Percentiles rank a stretch among this genome's conserved stretches.
Conservation (phyloP, 768 basidiomycete genomes). For the Russula brevipes region DNA sequence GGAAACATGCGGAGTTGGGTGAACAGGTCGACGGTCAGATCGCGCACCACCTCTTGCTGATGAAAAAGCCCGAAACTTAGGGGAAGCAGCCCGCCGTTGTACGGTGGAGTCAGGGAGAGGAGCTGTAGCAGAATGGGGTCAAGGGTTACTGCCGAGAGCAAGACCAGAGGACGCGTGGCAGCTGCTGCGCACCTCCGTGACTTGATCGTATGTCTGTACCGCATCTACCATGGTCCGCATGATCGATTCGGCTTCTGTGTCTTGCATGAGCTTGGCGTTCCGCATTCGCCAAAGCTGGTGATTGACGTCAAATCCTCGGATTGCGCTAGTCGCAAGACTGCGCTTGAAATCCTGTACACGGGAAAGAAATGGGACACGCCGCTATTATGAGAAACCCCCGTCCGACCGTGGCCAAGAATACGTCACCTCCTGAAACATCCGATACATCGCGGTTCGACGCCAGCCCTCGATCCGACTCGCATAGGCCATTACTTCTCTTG, state of each 20-base stretch:
- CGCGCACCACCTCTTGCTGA: constrained; percentile 68
- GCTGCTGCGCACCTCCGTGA: constrained; percentile 62
- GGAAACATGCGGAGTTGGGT: constrained; percentile 71
- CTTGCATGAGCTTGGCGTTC: constrained; percentile 62
- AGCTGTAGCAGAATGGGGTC: constrained; percentile 45
- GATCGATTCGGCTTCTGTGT: constrained; percentile 70
- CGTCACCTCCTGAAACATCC: constrained; percentile 59
- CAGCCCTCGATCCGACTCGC: constrained; percentile 89
- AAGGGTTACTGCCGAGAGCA: not conserved
- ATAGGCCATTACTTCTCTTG: constrained; percentile 69
- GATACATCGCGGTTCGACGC: constrained; percentile 78
- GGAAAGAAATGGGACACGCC: not conserved
- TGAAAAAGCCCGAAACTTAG: constrained; percentile 91
- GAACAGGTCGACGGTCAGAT: constrained; percentile 78
- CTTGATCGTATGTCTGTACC: constrained; percentile 79
- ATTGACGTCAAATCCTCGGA: constrained; percentile 76
- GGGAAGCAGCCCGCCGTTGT: constrained; percentile 77
- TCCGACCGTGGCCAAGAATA: not conserved
- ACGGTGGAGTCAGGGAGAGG: constrained; percentile 68
- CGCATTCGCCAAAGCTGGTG: constrained; percentile 85
- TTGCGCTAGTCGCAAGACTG: constrained; percentile 46
- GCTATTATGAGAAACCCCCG: not conserved
- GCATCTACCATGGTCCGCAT: constrained; percentile 67
- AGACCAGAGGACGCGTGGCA: not conserved
- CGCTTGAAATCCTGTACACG: constrained; percentile 61